Evolutionary conservation across 2,329 filamentous ascomycete genomes (phyloP).

Genomic region (Rhynchosporium graminicola): DNA sequence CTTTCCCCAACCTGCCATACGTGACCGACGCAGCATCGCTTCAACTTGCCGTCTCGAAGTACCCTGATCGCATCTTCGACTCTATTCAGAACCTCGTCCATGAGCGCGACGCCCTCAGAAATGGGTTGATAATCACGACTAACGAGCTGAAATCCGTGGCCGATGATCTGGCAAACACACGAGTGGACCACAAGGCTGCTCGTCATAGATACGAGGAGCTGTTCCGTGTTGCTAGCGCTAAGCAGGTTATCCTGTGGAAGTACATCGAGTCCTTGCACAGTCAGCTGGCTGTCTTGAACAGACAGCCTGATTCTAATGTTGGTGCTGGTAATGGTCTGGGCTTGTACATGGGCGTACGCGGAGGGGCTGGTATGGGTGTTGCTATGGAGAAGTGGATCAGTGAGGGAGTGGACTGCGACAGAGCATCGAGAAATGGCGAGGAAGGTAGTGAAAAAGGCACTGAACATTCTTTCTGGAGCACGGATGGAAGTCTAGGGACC

Average conservation of each 20-base stretch:
- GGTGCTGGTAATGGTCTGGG: background rate
- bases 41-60: background rate
- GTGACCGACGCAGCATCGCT: constrained; percentile 19
- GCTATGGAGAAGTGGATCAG: constrained; percentile 15
- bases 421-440: background rate
- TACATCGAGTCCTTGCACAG: constrained; percentile 15
- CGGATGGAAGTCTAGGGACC: background rate
- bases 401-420: constrained; percentile 2
- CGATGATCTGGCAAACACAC: constrained; percentile 1
- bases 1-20: background rate
- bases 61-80: constrained; percentile 14
- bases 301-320: background rate
- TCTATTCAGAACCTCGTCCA: constrained; percentile 11
- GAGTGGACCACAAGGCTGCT: constrained; percentile 14
- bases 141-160: background rate
- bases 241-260: constrained; percentile 26
- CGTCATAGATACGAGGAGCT: constrained; percentile 14
- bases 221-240: constrained; percentile 9
- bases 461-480: background rate
- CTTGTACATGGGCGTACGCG: background rate
- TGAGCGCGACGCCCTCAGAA: constrained; percentile 13
- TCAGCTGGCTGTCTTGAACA: background rate
- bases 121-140: background rate
- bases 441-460: background rate
- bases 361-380: constrained; percentile 5